Conservation (phyloP, 495 filamentous ascomycete species). For the Hyaloscypha variabilis region DNA sequence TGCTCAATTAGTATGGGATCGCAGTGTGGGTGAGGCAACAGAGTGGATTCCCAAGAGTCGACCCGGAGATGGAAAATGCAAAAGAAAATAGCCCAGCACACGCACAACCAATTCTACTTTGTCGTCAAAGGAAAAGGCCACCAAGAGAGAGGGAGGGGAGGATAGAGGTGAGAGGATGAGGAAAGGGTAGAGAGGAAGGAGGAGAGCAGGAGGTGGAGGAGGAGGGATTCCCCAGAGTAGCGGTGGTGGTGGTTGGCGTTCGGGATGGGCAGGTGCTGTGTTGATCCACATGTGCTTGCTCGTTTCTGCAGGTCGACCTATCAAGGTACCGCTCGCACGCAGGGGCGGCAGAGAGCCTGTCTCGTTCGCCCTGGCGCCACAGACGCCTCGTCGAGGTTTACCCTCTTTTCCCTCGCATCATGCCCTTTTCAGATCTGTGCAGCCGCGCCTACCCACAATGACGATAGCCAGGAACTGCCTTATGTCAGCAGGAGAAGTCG, state of each 20-base stretch:
- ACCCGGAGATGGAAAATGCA: conserved; percentile 7
- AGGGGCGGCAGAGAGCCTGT: neutral
- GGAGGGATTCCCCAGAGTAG: conserved; percentile 2
- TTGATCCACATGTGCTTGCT: neutral
- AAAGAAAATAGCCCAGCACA: neutral
- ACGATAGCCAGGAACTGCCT: neutral
- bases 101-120: conserved; percentile 3
- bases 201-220: conserved; percentile 30
- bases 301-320: neutral
- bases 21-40: neutral
- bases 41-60: neutral
- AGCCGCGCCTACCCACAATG: neutral
- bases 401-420: neutral
- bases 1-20: conserved; percentile 22
- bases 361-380: neutral
- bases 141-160: conserved; percentile 21
- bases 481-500: neutral
- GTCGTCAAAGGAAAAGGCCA: conserved; percentile 1
- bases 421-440: neutral
- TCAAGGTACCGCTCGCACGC: neutral
- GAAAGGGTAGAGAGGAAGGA: conserved; percentile 24
- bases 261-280: neutral
- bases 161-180: conserved; percentile 22
- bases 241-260: neutral
- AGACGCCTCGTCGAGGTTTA: neutral